These are phyloP conservation scores for Brasenia schreberi DNA, from an alignment of 164 flowering plant genomes.

Conservation along the genomic window DNA sequence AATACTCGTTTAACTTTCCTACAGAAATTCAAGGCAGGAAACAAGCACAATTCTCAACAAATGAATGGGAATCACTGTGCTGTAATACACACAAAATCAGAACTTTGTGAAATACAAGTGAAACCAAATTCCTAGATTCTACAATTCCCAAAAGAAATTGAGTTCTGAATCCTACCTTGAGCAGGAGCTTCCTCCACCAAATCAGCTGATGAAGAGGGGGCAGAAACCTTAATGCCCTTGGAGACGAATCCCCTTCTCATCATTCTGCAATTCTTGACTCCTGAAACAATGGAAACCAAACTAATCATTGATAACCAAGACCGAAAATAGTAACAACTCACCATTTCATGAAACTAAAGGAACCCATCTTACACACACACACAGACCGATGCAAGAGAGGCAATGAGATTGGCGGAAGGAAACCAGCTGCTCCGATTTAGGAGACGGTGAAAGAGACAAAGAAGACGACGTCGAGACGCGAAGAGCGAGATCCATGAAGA, in stretches of 20 bases:
- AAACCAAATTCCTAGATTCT: neutral
- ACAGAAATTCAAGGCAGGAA: neutral
- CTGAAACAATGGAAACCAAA: neutral
- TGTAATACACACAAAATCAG: neutral
- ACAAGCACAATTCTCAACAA: neutral
- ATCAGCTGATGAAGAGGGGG: slow-evolving; percentile 45
- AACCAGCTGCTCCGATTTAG: neutral
- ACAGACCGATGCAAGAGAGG: neutral
- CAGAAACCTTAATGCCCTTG: slow-evolving; percentile 54
- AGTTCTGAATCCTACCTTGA: slow-evolving; percentile 25
- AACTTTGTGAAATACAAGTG: neutral
- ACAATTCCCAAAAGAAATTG: neutral
- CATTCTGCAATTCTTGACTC: slow-evolving; percentile 49
- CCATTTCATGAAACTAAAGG: too few relatives aligned
- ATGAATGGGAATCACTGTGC: neutral
- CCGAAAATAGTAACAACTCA: neutral
- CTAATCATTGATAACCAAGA: neutral
- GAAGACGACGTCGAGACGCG: neutral
- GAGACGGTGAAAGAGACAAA: neutral
- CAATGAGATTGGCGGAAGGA: neutral
- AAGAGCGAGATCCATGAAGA: neutral
- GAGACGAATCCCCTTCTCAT: slow-evolving; percentile 54
- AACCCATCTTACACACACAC: too few relatives aligned
- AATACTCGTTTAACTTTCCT: neutral
- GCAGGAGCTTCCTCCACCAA: slow-evolving; percentile 24